These are phyloP conservation scores for Mitragyna speciosa DNA, from an alignment of 257 asterid genomes.

Conservation along the genomic window DNA sequence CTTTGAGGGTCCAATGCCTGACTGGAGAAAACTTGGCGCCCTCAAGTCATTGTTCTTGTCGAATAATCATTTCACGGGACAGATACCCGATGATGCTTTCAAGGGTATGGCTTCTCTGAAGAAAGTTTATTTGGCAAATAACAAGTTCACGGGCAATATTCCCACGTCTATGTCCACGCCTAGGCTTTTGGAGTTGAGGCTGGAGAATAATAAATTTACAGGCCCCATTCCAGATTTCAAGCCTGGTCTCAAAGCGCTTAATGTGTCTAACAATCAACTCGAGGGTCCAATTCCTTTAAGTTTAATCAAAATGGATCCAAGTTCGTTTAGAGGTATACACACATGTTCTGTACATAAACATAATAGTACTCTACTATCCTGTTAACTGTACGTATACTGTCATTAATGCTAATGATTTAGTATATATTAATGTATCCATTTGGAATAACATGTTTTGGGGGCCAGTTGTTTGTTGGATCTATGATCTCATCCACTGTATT, in stretches of 20 bases:
- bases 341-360: not conserved
- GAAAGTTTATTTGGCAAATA: conserved; percentile 63
- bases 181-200: conserved; percentile 55
- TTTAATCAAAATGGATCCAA: conserved; percentile 48
- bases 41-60: conserved; percentile 69
- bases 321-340: conserved; percentile 53
- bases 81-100: conserved; percentile 61
- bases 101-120: conserved; percentile 68
- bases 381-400: too few species aligned
- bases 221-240: conserved; percentile 59
- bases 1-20: conserved; percentile 81
- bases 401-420: too few species aligned
- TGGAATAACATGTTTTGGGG: too few species aligned
- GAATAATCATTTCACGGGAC: conserved; percentile 65
- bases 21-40: conserved; percentile 75
- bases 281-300: conserved; percentile 67
- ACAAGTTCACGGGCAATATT: conserved; percentile 56
- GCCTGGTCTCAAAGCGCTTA: conserved; percentile 43
- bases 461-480: too few species aligned
- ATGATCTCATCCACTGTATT: too few species aligned
- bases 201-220: conserved; percentile 66
- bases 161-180: conserved; percentile 65
- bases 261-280: conserved; percentile 71
- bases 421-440: too few species aligned
- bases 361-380: too few species aligned